Base-by-base conservation (phyloP, 2,329 filamentous ascomycete species). In the Camillea tinctor region DNA sequence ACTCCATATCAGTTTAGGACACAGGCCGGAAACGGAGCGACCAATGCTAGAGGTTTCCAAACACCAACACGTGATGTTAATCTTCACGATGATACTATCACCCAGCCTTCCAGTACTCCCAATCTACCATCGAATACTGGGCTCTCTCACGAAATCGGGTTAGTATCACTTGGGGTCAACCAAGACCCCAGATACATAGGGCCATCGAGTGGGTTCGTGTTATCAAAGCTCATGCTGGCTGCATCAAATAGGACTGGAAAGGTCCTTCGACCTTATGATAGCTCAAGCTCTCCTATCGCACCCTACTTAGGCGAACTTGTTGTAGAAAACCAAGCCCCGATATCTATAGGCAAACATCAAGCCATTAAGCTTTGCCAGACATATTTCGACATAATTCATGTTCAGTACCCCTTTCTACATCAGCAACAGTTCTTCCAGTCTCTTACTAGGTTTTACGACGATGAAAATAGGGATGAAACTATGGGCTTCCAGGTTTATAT, bases 201-300 rank as follows among this genome's bases (percentile, higher is more conserved):
- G 0, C 82, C 83, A 2, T 85, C 83, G 0, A 84, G 82, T 44
- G 83, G 82, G 1, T 83, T 82, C 58, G 82, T 83, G 50, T 75
- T 84, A 13, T 80, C 81, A 1, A 78, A 80, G 1, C 72, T 83
- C 2, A 76, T 84, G 64, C 74, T 84, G 13, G 72, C 76, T 21
- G 76, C 73, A 7, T 70, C 74, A 5, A 70, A 74, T 17, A 57
- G 72, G 36, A 52, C 50, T 21, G 58, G 50, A 49, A 48, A 55
- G 23, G 44, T 48, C 44, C 48, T 30, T 26, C 55, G 48, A 55
- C 36, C 51, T 53, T 22, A 53, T 24, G 48, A 52, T 44, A 40
- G 26, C 57, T 48, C 53, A 55, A 56, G 44, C 30, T 54, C 44
- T 50, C 63, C 20, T 55, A 44, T 63, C 61, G 54, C 59, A 22